phyloP scores from a whole-genome alignment of 495 filamentous ascomycete genomes.

The Aspergillus heteromorphus region DNA sequence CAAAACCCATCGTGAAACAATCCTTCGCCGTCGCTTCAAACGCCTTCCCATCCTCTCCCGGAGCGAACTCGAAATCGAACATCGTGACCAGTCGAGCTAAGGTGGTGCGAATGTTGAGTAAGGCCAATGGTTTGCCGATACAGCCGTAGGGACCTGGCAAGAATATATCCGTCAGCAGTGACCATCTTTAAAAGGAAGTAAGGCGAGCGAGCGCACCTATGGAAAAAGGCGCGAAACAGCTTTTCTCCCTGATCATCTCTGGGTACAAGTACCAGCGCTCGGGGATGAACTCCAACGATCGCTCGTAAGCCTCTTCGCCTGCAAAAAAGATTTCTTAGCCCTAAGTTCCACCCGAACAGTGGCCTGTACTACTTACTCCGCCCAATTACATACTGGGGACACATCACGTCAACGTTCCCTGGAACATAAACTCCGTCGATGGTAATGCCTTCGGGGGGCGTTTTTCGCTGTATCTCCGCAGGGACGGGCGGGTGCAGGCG shows the following conservation, averaged over 20 bases:
- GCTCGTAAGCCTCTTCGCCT: background rate
- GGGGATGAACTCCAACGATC: slow-evolving; percentile 41
- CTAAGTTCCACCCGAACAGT: too few species aligned
- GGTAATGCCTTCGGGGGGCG: background rate
- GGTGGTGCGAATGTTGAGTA: slow-evolving; percentile 22
- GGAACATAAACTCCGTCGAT: background rate
- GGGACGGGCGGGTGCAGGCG: background rate
- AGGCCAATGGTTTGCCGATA: slow-evolving; percentile 24
- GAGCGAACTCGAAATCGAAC: slow-evolving; percentile 23
- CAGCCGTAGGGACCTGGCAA: slow-evolving; percentile 23
- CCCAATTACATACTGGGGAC: background rate
- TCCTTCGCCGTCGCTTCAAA: background rate
- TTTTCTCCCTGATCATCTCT: slow-evolving; percentile 13
- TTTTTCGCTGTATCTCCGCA: background rate
- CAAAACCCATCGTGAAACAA: background rate
- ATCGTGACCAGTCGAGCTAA: slow-evolving; percentile 16
- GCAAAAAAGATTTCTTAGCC: too few species aligned
- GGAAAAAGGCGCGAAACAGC: slow-evolving; percentile 3
- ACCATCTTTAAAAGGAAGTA: background rate
- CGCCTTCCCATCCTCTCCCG: background rate
- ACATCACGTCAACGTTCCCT: background rate
- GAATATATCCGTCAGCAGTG: background rate
- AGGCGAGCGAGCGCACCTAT: background rate
- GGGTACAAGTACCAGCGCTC: slow-evolving; percentile 46
- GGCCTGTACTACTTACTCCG: background rate